Evolutionary conservation across 2,329 filamentous ascomycete species (phyloP).

Genomic region (Escovopsis sp.): DNA sequence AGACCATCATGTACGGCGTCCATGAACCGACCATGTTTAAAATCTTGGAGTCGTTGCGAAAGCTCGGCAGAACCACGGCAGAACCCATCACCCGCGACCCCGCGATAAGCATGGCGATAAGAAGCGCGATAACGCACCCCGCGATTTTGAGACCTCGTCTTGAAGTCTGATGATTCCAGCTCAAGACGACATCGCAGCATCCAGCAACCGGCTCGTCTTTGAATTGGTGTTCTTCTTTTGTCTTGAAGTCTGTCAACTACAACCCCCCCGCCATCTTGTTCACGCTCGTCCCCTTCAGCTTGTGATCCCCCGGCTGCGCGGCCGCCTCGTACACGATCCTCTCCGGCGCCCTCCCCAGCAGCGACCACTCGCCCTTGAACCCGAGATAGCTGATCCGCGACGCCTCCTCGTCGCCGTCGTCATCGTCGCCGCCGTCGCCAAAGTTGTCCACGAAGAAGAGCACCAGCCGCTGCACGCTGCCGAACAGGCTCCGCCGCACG

Average conservation of each 20-base stretch:
- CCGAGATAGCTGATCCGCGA: slow-evolving; percentile 71
- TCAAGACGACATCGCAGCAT: too few species aligned
- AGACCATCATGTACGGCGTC: too few species aligned
- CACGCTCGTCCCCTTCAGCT: slow-evolving; percentile 40
- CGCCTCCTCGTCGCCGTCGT: slow-evolving; percentile 63
- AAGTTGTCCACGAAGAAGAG: slow-evolving; percentile 93
- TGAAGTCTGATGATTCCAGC: too few species aligned
- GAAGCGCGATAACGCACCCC: not conserved
- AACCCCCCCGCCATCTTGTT: slow-evolving; percentile 40
- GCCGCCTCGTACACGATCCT: slow-evolving; percentile 90
- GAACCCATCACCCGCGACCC: too few species aligned
- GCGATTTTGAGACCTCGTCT: too few species aligned
- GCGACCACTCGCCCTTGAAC: slow-evolving; percentile 91
- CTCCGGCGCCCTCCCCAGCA: slow-evolving; percentile 53
- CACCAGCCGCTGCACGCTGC: slow-evolving; percentile 64
- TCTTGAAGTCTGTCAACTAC: too few species aligned
- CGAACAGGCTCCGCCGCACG: slow-evolving; percentile 79
- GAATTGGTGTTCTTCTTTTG: too few species aligned
- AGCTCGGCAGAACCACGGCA: too few species aligned
- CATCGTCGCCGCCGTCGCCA: slow-evolving; percentile 54
- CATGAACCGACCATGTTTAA: too few species aligned
- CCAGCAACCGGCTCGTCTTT: too few species aligned
- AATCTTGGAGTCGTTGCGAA: not conserved
- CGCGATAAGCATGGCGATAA: too few species aligned
- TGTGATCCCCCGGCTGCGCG: slow-evolving; percentile 80